Percentiles rank a stretch among this genome's conserved stretches.
phyloP scores from a whole-genome alignment of 345 rosid genomes.

The Jatropha curcas region DNA sequence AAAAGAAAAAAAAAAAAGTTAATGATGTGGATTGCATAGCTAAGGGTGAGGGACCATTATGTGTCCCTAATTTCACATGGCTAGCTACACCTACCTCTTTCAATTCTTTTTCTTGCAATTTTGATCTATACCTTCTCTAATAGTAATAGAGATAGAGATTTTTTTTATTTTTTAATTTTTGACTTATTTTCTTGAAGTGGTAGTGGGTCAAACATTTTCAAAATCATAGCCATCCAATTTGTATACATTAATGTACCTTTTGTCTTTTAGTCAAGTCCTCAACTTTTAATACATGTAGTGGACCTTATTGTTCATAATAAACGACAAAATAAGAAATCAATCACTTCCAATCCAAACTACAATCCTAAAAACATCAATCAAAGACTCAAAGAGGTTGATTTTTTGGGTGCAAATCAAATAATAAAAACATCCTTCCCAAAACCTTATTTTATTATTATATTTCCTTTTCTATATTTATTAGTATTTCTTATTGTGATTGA shows the following conservation, averaged over 20 bases:
- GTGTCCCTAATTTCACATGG: slow-evolving; percentile 24
- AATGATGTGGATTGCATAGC: slow-evolving; percentile 60
- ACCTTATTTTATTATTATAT: no score
- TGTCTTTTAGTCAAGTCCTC: background rate
- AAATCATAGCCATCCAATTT: slow-evolving; percentile 39
- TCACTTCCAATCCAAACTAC: slow-evolving; percentile 13
- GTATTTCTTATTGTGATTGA: background rate
- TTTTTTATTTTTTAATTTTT: no score
- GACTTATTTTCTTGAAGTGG: slow-evolving; percentile 49
- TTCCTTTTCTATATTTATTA: background rate
- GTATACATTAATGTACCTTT: slow-evolving; percentile 21
- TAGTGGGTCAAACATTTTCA: slow-evolving; percentile 46
- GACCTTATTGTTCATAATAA: slow-evolving; percentile 26
- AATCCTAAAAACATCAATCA: background rate
- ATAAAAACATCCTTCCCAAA: background rate
- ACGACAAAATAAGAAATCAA: slow-evolving; percentile 23
- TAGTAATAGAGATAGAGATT: slow-evolving; percentile 29
- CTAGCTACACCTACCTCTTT: slow-evolving; percentile 30
- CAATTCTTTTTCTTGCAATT: slow-evolving; percentile 3
- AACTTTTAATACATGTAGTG: slow-evolving; percentile 20
- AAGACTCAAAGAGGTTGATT: background rate
- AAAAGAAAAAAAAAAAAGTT: no score
- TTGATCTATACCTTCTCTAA: background rate
- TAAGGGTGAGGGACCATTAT: slow-evolving; percentile 23
- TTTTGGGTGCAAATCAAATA: background rate